Base-by-base conservation (phyloP, 805 yeast genomes). In the Tetrapisispora fleetii region DNA sequence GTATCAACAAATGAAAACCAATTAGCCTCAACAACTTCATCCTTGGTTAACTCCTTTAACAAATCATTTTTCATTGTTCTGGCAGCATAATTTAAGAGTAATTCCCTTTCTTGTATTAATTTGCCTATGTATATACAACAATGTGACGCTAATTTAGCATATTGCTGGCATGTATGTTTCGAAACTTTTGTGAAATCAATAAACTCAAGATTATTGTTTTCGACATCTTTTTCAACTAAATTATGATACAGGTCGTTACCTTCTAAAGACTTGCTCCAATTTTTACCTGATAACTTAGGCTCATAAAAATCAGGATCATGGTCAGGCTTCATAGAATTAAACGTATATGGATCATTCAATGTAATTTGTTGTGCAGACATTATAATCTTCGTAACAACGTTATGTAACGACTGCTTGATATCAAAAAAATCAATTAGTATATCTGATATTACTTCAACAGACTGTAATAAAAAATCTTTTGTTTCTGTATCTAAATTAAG, bases 51-150 rank as follows among this genome's bases (percentile, higher is more conserved):
- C 46, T 80, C 81, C 35, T 78, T 75, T 50, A 81, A 78, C 56
- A 83, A 76, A 57, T 82, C 85, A 51, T 81, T 80, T 54, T 83
- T 83, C 88, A 85, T 81, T 48, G 83, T 80, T 56, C 93, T 72
- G 0, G 91, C 81, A 16, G 87, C 83, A 58, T 83, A 83, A 56
- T 81, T 85, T 43, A 83, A 62, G 24, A 85, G 74, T 4, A 80
- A 76, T 50, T 83, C 88, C 49, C 88, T 72, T 58, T 84, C 89
- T 39, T 81, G 85, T 36, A 81, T 76, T 54, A 85, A 69, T 53
- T 78, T 84, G 40, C 74, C 73, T 8, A 81, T 76, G 14, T 79
- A 55, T 3, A 61, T 52, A 21, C 68, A 59, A 3, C 70, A 56
- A 1, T 67, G 54, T 14, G 64, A 67, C 3, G 71, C 58, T n/a